Percentiles rank a stretch among this genome's conserved stretches.
These are phyloP conservation scores for Agapanthus africanus DNA, from an alignment of 106 monocot species.

Conservation along the genomic window DNA sequence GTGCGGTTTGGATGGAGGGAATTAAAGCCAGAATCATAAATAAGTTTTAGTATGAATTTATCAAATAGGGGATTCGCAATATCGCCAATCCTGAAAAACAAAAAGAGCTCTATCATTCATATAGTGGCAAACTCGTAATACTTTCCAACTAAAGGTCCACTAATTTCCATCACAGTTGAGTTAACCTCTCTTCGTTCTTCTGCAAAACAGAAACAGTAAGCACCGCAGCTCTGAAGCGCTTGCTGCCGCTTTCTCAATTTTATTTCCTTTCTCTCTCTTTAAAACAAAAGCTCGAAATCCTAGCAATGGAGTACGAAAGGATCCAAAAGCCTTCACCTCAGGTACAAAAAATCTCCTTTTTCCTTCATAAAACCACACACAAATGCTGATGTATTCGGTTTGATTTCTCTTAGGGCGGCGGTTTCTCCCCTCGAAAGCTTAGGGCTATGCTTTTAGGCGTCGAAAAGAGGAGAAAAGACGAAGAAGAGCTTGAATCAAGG, in stretches of 20 bases:
- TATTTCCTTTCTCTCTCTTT: background rate
- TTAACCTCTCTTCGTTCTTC: background rate
- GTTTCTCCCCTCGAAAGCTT: slow-evolving; percentile 6
- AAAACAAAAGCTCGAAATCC: background rate
- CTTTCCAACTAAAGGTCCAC: too few relatives aligned
- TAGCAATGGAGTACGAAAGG: slow-evolving; percentile 4
- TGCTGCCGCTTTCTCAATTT: too few relatives aligned
- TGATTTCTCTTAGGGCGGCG: background rate
- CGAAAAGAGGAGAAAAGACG: slow-evolving; percentile 33
- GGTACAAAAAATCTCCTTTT: background rate
- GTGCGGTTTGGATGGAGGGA: too few relatives aligned
- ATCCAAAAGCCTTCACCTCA: background rate
- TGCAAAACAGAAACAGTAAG: background rate
- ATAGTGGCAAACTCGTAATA: background rate
- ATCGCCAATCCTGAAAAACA: too few relatives aligned
- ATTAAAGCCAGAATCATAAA: too few relatives aligned
- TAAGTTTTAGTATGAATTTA: too few relatives aligned
- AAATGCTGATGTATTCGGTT: background rate
- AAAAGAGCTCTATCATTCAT: too few relatives aligned
- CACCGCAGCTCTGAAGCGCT: background rate
- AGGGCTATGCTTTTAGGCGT: slow-evolving; percentile 17
- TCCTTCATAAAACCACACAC: background rate
- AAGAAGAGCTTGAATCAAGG: too few relatives aligned
- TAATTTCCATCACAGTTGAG: too few relatives aligned
- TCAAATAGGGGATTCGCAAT: too few relatives aligned